Conservation (phyloP, 148 eudicot species). For the Nyssa sinensis region DNA sequence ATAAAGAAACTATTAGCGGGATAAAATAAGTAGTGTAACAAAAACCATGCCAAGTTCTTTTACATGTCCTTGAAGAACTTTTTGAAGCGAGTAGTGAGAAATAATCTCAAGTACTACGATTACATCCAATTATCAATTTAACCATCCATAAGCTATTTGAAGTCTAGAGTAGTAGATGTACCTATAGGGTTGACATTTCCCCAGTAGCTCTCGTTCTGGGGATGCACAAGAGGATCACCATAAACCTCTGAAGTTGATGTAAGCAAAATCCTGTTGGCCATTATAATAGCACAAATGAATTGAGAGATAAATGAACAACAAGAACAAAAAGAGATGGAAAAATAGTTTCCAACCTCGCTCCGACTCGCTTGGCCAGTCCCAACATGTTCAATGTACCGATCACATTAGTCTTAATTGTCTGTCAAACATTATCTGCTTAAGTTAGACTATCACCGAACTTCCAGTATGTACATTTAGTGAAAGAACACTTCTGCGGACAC, state of each 20-base stretch:
- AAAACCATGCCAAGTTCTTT: neutral
- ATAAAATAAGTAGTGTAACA: neutral
- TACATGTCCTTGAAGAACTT: neutral
- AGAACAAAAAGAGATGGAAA: neutral
- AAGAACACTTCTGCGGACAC: neutral
- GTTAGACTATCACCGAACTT: neutral
- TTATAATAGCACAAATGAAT: neutral
- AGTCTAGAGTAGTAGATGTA: slow-evolving; percentile 14
- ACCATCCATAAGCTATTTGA: neutral
- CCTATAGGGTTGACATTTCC: slow-evolving; percentile 99
- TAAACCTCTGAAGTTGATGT: slow-evolving; percentile 97
- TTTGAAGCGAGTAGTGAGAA: neutral
- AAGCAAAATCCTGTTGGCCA: slow-evolving; percentile 67
- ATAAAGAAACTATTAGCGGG: neutral
- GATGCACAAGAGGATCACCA: slow-evolving; percentile 96
- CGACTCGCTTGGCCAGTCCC: slow-evolving; percentile 98
- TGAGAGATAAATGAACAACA: neutral
- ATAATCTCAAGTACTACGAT: neutral
- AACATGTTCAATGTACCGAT: slow-evolving; percentile 97
- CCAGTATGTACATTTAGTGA: neutral
- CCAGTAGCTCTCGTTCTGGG: slow-evolving; percentile 93
- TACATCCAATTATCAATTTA: too few relatives aligned
- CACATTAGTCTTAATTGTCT: slow-evolving; percentile 98
- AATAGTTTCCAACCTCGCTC: slow-evolving; percentile 65
- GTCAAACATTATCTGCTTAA: slow-evolving; percentile 18